Base-by-base conservation (phyloP, 2,329 filamentous ascomycete genomes). In the Curvularia lunata region DNA sequence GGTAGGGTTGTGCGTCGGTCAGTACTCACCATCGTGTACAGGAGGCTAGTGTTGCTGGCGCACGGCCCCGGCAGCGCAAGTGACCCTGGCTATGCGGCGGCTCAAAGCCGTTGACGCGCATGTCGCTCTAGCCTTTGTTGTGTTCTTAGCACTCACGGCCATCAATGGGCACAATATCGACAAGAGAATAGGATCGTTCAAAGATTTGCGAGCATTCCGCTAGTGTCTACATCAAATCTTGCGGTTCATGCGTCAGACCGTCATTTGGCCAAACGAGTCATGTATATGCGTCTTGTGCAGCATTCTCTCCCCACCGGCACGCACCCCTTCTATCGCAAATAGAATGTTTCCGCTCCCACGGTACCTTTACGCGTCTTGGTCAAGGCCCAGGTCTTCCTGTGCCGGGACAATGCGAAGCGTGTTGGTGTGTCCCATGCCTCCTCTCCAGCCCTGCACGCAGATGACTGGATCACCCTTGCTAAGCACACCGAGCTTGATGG, bases 351-450 rank as follows among this genome's bases (percentile, higher is more conserved):
- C 52, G 47, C 49, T 30, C 54, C 50, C 50, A 51, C 50, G 50
- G 19, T 50, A 45, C 30, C 43, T 64, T 63, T 66, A 82, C 64
- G 80, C 79, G 55, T 81, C 76, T 69, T 76, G 75, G 63, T 82
- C 79, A 55, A 84, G 68, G 47, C 82, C 82, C 62, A 84, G 74
- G 66, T 83, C 80, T 60, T 82, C 79, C 65, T 77, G 73, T 32
- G 82, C 82, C 19, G 80, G 80, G 37, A 84, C 82, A 47, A 84
- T 81, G 66, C 82, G 82, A 52, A 84, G 74, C 32, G 91, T 95
- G 84, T 95, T 96, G 77, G 91, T 96, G 84, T 95, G 91, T 71
- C 91, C 91, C 88, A 93, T 91, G 69, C 91, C 91, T 72, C 91
- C 91, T 83, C 91, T 90, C 91, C 91, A 96, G 81, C 91, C 91